These are phyloP conservation scores for Raphanus hybrid DNA, from an alignment of 441 rosid species.

Conservation along the genomic window DNA sequence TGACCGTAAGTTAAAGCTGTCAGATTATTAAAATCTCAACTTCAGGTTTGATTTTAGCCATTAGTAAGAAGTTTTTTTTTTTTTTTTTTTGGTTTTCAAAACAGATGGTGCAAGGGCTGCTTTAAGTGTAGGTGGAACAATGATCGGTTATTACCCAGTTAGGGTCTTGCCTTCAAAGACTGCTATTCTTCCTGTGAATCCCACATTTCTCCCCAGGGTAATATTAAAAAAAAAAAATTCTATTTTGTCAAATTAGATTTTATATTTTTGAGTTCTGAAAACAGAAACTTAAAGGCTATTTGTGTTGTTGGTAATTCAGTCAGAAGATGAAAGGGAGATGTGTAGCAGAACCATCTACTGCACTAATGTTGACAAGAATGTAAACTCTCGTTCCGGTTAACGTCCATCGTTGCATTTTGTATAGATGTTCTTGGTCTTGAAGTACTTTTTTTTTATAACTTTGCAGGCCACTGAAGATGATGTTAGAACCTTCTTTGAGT, in stretches of 20 bases:
- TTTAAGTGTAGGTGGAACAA: slow-evolving; percentile 56
- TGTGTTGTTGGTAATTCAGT: slow-evolving; percentile 44
- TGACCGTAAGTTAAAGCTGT: slow-evolving; percentile 48
- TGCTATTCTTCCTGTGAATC: slow-evolving; percentile 69
- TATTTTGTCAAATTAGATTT: too few species aligned
- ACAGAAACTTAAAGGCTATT: background rate
- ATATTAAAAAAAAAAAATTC: background rate
- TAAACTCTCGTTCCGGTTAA: background rate
- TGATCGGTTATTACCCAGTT: slow-evolving; percentile 64
- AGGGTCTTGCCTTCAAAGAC: slow-evolving; percentile 71
- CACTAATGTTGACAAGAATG: slow-evolving; percentile 67
- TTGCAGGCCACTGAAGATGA: slow-evolving; percentile 57
- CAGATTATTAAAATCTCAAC: background rate
- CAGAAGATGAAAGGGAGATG: slow-evolving; percentile 70
- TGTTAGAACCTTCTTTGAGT: slow-evolving; percentile 53
- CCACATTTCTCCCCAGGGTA: slow-evolving; percentile 68
- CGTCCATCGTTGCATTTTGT: background rate
- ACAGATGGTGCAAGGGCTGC: slow-evolving; percentile 64
- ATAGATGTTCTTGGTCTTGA: background rate
- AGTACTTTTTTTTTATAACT: background rate
- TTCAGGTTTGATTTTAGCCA: background rate
- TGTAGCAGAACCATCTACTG: slow-evolving; percentile 66
- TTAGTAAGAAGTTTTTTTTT: background rate
- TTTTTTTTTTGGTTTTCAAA: slow-evolving; percentile 8
- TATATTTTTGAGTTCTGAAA: background rate